Conservation (phyloP, 1,139 yeast species). For the Kodamaea arcana region DNA sequence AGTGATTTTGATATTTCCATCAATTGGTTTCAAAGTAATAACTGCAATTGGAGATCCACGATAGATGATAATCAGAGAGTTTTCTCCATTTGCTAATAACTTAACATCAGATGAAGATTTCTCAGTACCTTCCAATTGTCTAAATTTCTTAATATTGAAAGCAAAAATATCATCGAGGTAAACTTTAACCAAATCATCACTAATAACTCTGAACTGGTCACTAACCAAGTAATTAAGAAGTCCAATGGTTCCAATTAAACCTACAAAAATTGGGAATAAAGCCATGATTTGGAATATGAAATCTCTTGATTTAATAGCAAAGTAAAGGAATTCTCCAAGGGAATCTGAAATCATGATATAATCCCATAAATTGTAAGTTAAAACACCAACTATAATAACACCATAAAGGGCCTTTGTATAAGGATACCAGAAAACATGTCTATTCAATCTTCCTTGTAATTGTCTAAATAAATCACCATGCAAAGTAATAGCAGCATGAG, state of each 20-base stretch:
- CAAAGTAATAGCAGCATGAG: slow-evolving; percentile 57
- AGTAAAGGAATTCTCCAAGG: slow-evolving; percentile 29
- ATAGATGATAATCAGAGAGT: slow-evolving; percentile 55
- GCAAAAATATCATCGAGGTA: slow-evolving; percentile 48
- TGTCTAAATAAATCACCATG: slow-evolving; percentile 63
- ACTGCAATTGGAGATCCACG: slow-evolving; percentile 68
- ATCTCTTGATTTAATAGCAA: slow-evolving; percentile 22
- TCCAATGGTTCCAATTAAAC: slow-evolving; percentile 24
- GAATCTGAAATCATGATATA: slow-evolving; percentile 33
- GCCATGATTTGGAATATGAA: slow-evolving; percentile 23
- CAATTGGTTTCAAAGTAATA: slow-evolving; percentile 39
- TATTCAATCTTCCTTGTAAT: slow-evolving; percentile 50
- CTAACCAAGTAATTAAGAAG: slow-evolving; percentile 33
- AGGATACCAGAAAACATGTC: slow-evolving; percentile 47
- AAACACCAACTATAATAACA: slow-evolving; percentile 16
- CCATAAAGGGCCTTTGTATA: slow-evolving; percentile 28
- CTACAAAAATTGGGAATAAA: slow-evolving; percentile 25
- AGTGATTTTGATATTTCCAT: slow-evolving; percentile 45
- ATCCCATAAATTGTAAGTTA: slow-evolving; percentile 31
- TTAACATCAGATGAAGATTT: slow-evolving; percentile 21
- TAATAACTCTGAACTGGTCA: slow-evolving; percentile 45
- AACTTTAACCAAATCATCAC: slow-evolving; percentile 33
- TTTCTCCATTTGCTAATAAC: slow-evolving; percentile 31
- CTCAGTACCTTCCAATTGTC: slow-evolving; percentile 7
- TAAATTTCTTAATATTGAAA: slow-evolving; percentile 45